phyloP scores from a whole-genome alignment of 2,329 filamentous ascomycete species.

The Claviceps sp. region DNA sequence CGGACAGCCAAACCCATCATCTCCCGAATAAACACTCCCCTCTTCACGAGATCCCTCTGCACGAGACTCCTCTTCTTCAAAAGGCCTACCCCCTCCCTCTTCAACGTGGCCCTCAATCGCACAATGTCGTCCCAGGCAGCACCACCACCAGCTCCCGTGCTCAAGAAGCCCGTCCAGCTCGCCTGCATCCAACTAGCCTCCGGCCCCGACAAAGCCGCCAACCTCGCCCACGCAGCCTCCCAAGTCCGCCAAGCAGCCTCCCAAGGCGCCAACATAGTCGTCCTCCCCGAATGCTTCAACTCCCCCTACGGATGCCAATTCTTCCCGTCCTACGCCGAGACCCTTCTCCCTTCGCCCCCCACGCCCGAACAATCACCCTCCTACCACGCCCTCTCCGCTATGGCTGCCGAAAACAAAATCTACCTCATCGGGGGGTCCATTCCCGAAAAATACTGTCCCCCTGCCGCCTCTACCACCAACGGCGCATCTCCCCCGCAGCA shows the following conservation, averaged over 20 bases:
- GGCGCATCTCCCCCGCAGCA: background rate
- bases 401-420: constrained; percentile 64
- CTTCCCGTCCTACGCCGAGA: constrained; percentile 88
- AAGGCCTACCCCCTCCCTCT: no score
- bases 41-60: no score
- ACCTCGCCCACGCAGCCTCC: constrained; percentile 66
- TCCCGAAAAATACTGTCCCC: constrained; percentile 47
- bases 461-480: constrained; percentile 5
- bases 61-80: no score
- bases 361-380: constrained; percentile 59
- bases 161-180: constrained; percentile 67
- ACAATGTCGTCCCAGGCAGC: constrained; percentile 3
- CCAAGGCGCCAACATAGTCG: constrained; percentile 69
- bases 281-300: constrained; percentile 98
- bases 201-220: constrained; percentile 69
- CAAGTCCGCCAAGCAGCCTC: constrained; percentile 73
- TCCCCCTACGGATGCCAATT: constrained; percentile 84
- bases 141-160: constrained; percentile 25
- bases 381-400: constrained; percentile 68
- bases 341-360: constrained; percentile 64
- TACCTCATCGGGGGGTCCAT: constrained; percentile 90
- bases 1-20: background rate
- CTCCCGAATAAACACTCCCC: background rate
- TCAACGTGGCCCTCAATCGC: background rate
- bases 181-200: constrained; percentile 72